A percentile compares a stretch with the other conserved stretches of the same genome.
These are phyloP conservation scores for Trypanosoma mega DNA, from an alignment of 208 protist species.

Conservation along the genomic window DNA sequence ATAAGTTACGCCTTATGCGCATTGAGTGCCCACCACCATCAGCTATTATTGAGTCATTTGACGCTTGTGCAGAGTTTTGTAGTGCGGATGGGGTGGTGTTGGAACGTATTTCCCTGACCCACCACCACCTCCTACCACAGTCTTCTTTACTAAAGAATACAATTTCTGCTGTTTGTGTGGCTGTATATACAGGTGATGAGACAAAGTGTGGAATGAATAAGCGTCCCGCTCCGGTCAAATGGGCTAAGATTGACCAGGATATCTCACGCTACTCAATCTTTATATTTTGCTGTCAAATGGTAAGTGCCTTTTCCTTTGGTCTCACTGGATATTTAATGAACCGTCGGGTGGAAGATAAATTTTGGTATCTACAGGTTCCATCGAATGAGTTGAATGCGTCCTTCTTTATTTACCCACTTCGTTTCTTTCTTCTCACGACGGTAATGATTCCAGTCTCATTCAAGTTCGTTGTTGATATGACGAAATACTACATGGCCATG, in stretches of 20 bases:
- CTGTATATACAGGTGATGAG: conserved; percentile 95
- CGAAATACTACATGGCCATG: conserved; percentile 92
- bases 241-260: conserved; percentile 90
- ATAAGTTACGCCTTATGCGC: conserved; percentile 22
- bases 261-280: conserved; percentile 85
- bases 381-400: conserved; percentile 27
- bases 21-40: conserved; percentile 75
- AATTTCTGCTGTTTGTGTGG: conserved; percentile 72
- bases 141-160: conserved; percentile 88
- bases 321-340: conserved; percentile 75
- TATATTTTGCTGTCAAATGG: conserved; percentile 89
- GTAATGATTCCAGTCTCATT: conserved; percentile 97
- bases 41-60: conserved; percentile 87
- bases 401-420: conserved; percentile 86
- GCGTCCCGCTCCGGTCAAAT: conserved; percentile 80
- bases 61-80: conserved; percentile 52
- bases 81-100: not conserved
- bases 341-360: conserved; percentile 25
- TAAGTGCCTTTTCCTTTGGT: conserved; percentile 77
- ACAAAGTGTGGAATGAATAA: conserved; percentile 96
- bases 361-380: conserved; percentile 75
- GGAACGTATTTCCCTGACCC: conserved; percentile 39
- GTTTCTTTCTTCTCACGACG: conserved; percentile 95
- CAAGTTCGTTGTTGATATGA: conserved; percentile 95
- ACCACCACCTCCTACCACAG: conserved; percentile 85